Conservation (phyloP, 1,139 yeast species). For the Yamadazyma oceani region DNA sequence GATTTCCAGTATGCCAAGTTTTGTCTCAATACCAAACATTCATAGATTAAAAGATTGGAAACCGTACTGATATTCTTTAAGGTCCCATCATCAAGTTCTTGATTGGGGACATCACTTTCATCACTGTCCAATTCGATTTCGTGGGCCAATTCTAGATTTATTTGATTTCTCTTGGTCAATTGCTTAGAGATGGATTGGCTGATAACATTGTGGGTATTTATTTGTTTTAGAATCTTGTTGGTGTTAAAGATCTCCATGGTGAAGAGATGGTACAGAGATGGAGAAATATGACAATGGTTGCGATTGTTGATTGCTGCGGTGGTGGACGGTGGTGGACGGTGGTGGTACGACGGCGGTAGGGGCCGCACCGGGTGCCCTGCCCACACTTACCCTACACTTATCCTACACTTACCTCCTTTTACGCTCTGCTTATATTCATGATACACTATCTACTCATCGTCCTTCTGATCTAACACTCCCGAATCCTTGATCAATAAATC, state of each 20-base stretch:
- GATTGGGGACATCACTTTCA: slow-evolving; percentile 1
- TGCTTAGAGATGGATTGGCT: slow-evolving; percentile 5
- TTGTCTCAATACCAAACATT: slow-evolving; percentile 34
- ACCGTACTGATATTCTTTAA: slow-evolving; percentile 28
- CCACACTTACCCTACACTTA: background rate
- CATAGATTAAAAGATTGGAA: slow-evolving; percentile 36
- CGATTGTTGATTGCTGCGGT: slow-evolving; percentile 6
- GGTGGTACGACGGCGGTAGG: background rate
- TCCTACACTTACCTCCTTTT: slow-evolving; percentile 2
- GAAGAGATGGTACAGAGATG: background rate
- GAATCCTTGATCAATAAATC: slow-evolving; percentile 70
- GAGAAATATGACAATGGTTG: too few species aligned
- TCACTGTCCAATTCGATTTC: slow-evolving; percentile 3
- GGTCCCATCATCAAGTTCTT: slow-evolving; percentile 17
- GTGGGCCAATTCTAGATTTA: slow-evolving; percentile 6
- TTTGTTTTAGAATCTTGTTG: slow-evolving; percentile 11
- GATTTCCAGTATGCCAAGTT: slow-evolving; percentile 40
- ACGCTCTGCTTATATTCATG: slow-evolving; percentile 10
- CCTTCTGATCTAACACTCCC: slow-evolving; percentile 59
- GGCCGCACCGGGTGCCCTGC: too few species aligned
- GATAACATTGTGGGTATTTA: slow-evolving; percentile 13
- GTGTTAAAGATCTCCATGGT: slow-evolving; percentile 20
- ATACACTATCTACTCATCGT: slow-evolving; percentile 19
- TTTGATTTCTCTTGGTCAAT: background rate
- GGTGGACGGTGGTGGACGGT: slow-evolving; percentile 12